phyloP scores from a whole-genome alignment of 768 basidiomycete species.

The Sarcodon aspratus region DNA sequence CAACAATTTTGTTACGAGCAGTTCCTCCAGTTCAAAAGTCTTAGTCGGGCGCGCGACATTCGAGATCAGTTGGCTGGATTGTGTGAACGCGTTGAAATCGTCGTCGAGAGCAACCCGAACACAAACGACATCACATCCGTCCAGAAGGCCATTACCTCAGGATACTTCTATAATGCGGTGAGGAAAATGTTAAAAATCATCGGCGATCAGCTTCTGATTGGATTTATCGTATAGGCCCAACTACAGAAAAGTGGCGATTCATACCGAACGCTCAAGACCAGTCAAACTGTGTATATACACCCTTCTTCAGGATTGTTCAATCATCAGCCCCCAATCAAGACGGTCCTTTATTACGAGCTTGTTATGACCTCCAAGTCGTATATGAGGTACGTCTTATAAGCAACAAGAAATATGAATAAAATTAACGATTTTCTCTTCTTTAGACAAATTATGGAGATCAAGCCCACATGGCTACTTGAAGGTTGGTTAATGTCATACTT shows the following conservation, averaged over 20 bases:
- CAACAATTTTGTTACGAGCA: constrained; percentile 97
- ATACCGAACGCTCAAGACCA: constrained; percentile 92
- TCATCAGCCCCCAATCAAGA: constrained; percentile 86
- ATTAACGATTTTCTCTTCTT: not conserved
- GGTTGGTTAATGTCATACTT: constrained; percentile 31
- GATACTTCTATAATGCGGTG: constrained; percentile 94
- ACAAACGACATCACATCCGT: constrained; percentile 86
- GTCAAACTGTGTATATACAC: constrained; percentile 94
- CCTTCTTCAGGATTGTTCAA: constrained; percentile 95
- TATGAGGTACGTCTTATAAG: constrained; percentile 42
- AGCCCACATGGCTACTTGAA: constrained; percentile 89
- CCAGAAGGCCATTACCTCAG: constrained; percentile 91
- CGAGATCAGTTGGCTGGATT: constrained; percentile 90
- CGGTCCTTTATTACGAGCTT: constrained; percentile 89
- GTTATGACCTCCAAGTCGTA: constrained; percentile 98
- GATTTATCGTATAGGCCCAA: constrained; percentile 45
- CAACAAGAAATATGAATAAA: not conserved
- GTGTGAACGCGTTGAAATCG: constrained; percentile 94
- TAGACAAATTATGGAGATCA: constrained; percentile 97
- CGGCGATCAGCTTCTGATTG: not conserved
- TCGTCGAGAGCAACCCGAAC: constrained; percentile 81
- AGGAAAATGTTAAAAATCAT: constrained; percentile 12
- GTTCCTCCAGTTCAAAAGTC: constrained; percentile 89
- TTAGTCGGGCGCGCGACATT: constrained; percentile 91
- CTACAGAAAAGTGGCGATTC: constrained; percentile 95